phyloP scores from a whole-genome alignment of 345 rosid genomes.

The Sonneratia caseolaris region DNA sequence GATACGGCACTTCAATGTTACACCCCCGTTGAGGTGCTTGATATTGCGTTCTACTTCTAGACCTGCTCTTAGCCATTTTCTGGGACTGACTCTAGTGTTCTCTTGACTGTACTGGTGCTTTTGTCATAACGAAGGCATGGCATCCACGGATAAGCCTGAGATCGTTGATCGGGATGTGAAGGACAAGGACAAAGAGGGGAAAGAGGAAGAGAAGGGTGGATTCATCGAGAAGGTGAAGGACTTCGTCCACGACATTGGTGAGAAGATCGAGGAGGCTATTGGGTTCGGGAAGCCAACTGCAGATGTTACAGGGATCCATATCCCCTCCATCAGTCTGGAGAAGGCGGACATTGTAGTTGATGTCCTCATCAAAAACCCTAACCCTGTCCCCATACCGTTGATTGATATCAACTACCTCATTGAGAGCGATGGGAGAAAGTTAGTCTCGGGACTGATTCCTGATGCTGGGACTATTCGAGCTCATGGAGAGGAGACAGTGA shows the following conservation, averaged over 20 bases:
- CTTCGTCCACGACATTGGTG: constrained; percentile 85
- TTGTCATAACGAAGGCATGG: constrained; percentile 32
- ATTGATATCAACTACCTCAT: constrained; percentile 71
- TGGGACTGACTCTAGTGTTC: not conserved
- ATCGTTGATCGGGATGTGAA: constrained; percentile 39
- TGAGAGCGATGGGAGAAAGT: constrained; percentile 88
- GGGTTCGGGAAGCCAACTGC: constrained; percentile 98
- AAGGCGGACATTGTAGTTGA: constrained; percentile 75
- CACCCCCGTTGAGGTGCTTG: not conserved
- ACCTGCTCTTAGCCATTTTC: not conserved
- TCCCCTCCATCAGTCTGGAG: constrained; percentile 75
- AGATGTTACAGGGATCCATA: constrained; percentile 66
- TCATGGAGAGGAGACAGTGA: constrained; percentile 90
- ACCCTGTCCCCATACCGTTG: constrained; percentile 84
- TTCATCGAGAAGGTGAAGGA: constrained; percentile 86
- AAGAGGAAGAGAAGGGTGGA: constrained; percentile 63
- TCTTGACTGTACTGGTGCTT: not conserved
- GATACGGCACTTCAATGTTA: not conserved
- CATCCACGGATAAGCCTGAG: constrained; percentile 61
- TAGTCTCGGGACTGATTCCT: constrained; percentile 80
- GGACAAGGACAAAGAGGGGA: constrained; percentile 41
- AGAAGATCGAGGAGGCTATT: constrained; percentile 79
- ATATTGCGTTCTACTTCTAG: not conserved
- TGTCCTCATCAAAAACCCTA: constrained; percentile 86
- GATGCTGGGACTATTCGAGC: constrained; percentile 88